phyloP scores from a whole-genome alignment of 2,329 filamentous ascomycete species.

The Monosporascus sp. region DNA sequence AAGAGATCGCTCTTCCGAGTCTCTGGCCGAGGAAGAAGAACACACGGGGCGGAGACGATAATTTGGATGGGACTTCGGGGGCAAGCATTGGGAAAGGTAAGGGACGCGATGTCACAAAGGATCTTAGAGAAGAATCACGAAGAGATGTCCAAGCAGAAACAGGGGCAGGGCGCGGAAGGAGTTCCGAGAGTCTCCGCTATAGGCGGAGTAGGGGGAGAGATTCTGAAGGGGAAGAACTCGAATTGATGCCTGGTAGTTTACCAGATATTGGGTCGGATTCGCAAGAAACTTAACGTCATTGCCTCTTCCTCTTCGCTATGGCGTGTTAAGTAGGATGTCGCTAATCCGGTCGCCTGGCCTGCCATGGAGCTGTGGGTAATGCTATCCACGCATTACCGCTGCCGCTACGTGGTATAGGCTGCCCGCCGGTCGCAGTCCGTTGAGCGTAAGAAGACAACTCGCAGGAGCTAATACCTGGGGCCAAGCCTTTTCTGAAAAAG shows the following conservation, averaged over 20 bases:
- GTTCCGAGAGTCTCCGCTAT: conserved; percentile 28
- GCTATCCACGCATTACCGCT: too few relatives aligned
- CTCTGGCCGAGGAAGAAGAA: conserved; percentile 83
- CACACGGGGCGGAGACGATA: conserved; percentile 65
- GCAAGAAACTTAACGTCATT: neutral
- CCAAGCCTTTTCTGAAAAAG: too few relatives aligned
- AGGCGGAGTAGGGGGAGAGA: conserved; percentile 31
- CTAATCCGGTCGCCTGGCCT: too few relatives aligned
- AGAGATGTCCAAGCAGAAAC: conserved; percentile 42
- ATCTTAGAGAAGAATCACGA: conserved; percentile 45
- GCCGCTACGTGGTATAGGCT: too few relatives aligned
- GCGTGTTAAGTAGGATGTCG: too few relatives aligned
- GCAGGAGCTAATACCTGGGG: too few relatives aligned
- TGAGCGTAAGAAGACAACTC: too few relatives aligned
- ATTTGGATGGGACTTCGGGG: conserved; percentile 36
- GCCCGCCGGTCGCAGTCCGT: too few relatives aligned
- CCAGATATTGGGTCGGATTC: conserved; percentile 31
- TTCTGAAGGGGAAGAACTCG: conserved; percentile 26
- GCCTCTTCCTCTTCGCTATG: too few relatives aligned
- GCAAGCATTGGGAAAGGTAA: conserved; percentile 47
- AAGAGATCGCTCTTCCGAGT: conserved; percentile 77
- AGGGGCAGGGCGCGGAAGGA: conserved; percentile 29
- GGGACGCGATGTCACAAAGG: conserved; percentile 47
- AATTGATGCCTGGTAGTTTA: conserved; percentile 42
- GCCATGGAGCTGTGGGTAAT: too few relatives aligned